These are phyloP conservation scores for Ophiostoma perfectum DNA, from an alignment of 2,329 filamentous ascomycete genomes.

Conservation along the genomic window DNA sequence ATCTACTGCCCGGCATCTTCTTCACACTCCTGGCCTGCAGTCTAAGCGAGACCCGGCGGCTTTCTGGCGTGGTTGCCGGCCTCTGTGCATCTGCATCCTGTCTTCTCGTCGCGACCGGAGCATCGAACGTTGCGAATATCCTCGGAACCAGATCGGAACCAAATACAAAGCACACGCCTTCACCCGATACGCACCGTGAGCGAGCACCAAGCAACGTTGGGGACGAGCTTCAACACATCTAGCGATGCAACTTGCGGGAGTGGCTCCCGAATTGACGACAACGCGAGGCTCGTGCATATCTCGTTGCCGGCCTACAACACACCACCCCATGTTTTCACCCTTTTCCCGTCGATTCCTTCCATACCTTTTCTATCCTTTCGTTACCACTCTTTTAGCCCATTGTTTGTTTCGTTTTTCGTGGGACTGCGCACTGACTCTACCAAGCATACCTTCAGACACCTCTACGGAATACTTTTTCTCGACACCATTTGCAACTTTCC, in stretches of 20 bases:
- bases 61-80: background rate
- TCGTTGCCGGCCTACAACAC: background rate
- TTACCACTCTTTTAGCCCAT: background rate
- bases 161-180: background rate
- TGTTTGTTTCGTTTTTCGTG: conserved; percentile 1
- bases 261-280: background rate
- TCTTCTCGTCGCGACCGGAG: background rate
- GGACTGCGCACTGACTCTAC: background rate
- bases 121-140: background rate
- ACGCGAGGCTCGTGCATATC: conserved; percentile 3
- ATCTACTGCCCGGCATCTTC: background rate
- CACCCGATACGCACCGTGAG: background rate
- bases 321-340: background rate
- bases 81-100: background rate
- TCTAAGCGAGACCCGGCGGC: too few relatives aligned
- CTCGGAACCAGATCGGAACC: background rate
- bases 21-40: too few relatives aligned
- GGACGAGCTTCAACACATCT: background rate
- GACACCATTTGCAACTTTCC: background rate
- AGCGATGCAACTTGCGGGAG: background rate
- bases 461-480: background rate
- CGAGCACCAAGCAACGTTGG: background rate
- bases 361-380: background rate
- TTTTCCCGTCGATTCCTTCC: background rate
- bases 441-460: conserved; percentile 1